Evolutionary conservation across 345 rosid genomes (phyloP).

Genomic region (Gossypium raimondii): DNA sequence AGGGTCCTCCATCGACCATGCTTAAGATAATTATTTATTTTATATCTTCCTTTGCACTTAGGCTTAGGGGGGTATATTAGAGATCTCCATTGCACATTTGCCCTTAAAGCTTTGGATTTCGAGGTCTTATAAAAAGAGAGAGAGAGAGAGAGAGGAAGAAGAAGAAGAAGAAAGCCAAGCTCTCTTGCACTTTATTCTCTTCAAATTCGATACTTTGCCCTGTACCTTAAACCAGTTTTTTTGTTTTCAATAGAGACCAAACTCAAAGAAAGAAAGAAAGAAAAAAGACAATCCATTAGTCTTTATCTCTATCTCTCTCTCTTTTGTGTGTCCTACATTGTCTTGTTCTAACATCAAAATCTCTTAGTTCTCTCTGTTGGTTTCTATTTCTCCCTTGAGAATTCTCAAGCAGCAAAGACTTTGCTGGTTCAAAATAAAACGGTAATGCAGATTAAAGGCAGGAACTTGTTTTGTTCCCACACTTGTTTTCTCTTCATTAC

Average conservation of each 20-base stretch:
- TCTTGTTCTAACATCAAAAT: constrained; percentile 44
- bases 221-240: constrained; percentile 42
- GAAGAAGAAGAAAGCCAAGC: constrained; percentile 9
- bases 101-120: constrained; percentile 24
- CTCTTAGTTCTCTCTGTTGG: constrained; percentile 24
- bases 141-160: neutral
- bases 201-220: constrained; percentile 50
- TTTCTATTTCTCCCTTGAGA: constrained; percentile 15
- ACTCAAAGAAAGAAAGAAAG: neutral
- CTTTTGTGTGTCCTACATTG: constrained; percentile 42
- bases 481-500: constrained; percentile 16
- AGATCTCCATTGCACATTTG: constrained; percentile 32
- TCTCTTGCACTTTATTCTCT: constrained; percentile 36
- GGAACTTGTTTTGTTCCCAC: constrained; percentile 6
- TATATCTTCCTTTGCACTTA: neutral
- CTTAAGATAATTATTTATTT: neutral
- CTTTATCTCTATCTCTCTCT: constrained; percentile 13
- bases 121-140: constrained; percentile 17
- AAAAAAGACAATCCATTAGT: too few relatives aligned
- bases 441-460: constrained; percentile 29
- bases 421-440: constrained; percentile 13
- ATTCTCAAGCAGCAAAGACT: constrained; percentile 6
- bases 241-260: constrained; percentile 17
- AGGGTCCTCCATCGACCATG: neutral
- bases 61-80: too few relatives aligned